Evolutionary conservation across 2,329 filamentous ascomycete species (phyloP).

Genomic region (Penicillium sp.): DNA sequence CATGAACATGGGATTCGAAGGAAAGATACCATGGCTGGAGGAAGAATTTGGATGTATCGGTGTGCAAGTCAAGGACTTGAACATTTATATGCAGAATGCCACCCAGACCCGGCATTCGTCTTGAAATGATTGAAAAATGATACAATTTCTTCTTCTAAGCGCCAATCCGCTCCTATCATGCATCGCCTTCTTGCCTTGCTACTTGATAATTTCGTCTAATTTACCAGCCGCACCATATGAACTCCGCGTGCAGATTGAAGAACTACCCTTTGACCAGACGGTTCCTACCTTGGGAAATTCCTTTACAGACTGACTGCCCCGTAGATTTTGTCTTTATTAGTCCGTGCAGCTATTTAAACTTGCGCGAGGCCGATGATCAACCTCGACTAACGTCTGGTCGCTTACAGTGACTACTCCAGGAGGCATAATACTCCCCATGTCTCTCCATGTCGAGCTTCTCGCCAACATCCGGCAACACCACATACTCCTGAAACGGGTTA

Average conservation of each 20-base stretch:
- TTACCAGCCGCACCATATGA: neutral
- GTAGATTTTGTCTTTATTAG: neutral
- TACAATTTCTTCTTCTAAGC: conserved; percentile 36
- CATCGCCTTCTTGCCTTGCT: neutral
- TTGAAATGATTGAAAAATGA: conserved; percentile 49
- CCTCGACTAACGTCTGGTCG: neutral
- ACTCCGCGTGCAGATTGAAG: neutral
- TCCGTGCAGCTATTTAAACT: too few species aligned
- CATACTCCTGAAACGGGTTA: neutral
- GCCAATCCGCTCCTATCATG: neutral
- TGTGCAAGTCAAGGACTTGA: conserved; percentile 41
- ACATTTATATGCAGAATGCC: conserved; percentile 41
- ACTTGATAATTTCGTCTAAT: neutral
- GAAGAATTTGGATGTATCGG: conserved; percentile 49
- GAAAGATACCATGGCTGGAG: conserved; percentile 46
- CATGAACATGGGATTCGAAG: conserved; percentile 38
- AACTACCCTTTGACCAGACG: too few species aligned
- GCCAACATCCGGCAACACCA: neutral
- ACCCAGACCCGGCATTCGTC: conserved; percentile 41
- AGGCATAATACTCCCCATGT: neutral
- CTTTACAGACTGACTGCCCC: neutral
- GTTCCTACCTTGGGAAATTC: neutral
- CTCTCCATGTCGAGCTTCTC: neutral
- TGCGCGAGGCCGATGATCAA: neutral
- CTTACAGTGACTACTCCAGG: neutral